A percentile compares a stretch with the other conserved stretches of the same genome.
phyloP scores from a whole-genome alignment of 208 protist genomes.

The Acanthamoeba triangularis region DNA sequence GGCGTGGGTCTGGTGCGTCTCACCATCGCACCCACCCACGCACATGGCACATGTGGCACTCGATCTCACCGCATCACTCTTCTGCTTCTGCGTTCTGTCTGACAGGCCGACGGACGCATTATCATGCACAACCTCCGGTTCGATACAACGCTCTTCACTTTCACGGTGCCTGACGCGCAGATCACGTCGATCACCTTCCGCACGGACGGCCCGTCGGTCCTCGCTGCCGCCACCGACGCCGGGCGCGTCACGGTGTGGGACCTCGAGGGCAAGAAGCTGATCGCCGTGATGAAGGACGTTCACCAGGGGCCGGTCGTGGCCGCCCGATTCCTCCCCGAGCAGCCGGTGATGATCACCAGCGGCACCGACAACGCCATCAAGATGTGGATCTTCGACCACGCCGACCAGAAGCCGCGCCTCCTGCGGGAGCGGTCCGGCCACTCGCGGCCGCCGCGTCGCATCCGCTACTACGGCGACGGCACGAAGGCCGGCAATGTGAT shows the following conservation, averaged over 20 bases:
- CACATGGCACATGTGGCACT: background rate
- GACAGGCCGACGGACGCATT: conserved; percentile 77
- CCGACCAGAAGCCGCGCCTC: conserved; percentile 48
- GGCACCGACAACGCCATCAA: conserved; percentile 80
- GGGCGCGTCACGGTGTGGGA: conserved; percentile 85
- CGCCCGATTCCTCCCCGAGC: conserved; percentile 78
- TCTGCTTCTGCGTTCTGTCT: background rate
- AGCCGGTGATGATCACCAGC: conserved; percentile 83
- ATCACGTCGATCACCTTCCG: conserved; percentile 84
- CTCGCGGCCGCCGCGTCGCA: conserved; percentile 32
- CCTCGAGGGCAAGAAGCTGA: conserved; percentile 75
- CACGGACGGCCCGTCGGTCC: conserved; percentile 72
- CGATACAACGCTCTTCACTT: conserved; percentile 77
- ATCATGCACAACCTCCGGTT: conserved; percentile 83
- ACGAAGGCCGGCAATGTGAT: conserved; percentile 36
- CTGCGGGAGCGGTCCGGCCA: conserved; percentile 84
- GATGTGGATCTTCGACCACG: conserved; percentile 85
- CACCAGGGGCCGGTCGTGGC: conserved; percentile 64
- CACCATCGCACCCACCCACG: too few species aligned
- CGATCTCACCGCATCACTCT: background rate
- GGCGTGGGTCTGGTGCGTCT: conserved; percentile 78
- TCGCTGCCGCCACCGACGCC: conserved; percentile 8
- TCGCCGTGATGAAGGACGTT: conserved; percentile 13
- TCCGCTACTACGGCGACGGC: conserved; percentile 78
- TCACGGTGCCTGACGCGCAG: conserved; percentile 71